These are phyloP conservation scores for Circinella minor DNA, from an alignment of 371 early-diverging fungal species.

Conservation along the genomic window DNA sequence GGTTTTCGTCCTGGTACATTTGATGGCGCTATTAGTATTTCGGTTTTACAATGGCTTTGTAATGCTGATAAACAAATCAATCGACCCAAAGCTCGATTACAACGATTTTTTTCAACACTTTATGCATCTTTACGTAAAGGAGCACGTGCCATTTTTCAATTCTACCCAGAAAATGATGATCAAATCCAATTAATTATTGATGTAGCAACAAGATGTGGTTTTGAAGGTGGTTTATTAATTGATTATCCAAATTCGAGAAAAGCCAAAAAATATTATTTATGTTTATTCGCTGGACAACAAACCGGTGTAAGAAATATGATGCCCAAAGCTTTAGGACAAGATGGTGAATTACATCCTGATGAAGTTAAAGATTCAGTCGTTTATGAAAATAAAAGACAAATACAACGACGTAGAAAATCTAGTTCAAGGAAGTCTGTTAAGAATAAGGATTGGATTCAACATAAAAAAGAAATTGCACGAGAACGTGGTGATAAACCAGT, in stretches of 20 bases:
- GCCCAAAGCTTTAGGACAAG: constrained; percentile 81
- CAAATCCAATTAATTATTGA: constrained; percentile 95
- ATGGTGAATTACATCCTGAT: constrained; percentile 66
- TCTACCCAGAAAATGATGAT: constrained; percentile 97
- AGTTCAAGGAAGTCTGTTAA: constrained; percentile 61
- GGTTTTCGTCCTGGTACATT: constrained; percentile 96
- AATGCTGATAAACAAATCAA: constrained; percentile 92
- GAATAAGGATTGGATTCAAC: constrained; percentile 89
- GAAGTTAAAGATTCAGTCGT: constrained; percentile 38
- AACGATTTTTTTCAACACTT: constrained; percentile 92
- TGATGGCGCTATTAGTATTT: constrained; percentile 98
- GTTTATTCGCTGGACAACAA: constrained; percentile 91
- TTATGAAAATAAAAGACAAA: constrained; percentile 41
- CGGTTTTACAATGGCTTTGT: constrained; percentile 99
- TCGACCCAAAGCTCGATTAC: constrained; percentile 84
- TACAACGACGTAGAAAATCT: constrained; percentile 53
- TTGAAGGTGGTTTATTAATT: constrained; percentile 96
- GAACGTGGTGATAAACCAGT: constrained; percentile 83
- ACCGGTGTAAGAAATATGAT: constrained; percentile 64
- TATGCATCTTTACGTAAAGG: constrained; percentile 89
- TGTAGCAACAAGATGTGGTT: constrained; percentile 90
- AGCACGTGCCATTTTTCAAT: constrained; percentile 97
- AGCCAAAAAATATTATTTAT: constrained; percentile 96
- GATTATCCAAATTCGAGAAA: constrained; percentile 98
- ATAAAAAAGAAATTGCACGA: constrained; percentile 90